Evolutionary conservation across 2,329 filamentous ascomycete genomes (phyloP).

Genomic region (Epichloe gansuensis): DNA sequence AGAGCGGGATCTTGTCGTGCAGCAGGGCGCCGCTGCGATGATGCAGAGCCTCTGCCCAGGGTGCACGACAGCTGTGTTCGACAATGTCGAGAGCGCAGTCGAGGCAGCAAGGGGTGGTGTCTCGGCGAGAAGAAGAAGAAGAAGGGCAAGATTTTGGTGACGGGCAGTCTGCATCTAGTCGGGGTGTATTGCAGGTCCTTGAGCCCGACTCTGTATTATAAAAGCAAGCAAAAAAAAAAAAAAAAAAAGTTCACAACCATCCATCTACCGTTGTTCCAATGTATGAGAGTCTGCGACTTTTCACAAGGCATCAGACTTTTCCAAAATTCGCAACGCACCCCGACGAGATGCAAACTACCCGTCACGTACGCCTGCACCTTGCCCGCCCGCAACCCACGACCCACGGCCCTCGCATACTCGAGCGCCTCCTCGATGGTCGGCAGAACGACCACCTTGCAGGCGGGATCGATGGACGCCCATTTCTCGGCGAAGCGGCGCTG

Average conservation of each 20-base stretch:
- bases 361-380: conserved; percentile 41
- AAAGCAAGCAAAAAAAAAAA: neutral
- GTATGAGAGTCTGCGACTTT: too few relatives aligned
- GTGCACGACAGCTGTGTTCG: conserved; percentile 35
- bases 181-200: conserved; percentile 66
- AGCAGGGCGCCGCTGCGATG: conserved; percentile 49
- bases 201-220: conserved; percentile 33
- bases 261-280: too few relatives aligned
- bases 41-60: conserved; percentile 46
- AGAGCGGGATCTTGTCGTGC: conserved; percentile 41
- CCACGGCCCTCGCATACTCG: conserved; percentile 29
- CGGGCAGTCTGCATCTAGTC: conserved; percentile 75
- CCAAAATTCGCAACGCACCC: conserved; percentile 40
- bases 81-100: conserved; percentile 63
- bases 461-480: conserved; percentile 36
- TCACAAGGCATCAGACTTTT: conserved; percentile 32
- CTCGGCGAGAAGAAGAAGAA: conserved; percentile 13
- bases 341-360: conserved; percentile 52
- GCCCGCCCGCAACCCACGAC: conserved; percentile 19
- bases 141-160: conserved; percentile 49
- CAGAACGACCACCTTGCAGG: conserved; percentile 32
- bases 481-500: conserved; percentile 41
- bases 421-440: conserved; percentile 46
- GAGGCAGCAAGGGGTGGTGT: conserved; percentile 34
- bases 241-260: too few relatives aligned